A percentile compares a stretch with the other conserved stretches of the same genome.
Conservation (phyloP, 257 asterid genomes). For the Ligustrum vulgare region DNA sequence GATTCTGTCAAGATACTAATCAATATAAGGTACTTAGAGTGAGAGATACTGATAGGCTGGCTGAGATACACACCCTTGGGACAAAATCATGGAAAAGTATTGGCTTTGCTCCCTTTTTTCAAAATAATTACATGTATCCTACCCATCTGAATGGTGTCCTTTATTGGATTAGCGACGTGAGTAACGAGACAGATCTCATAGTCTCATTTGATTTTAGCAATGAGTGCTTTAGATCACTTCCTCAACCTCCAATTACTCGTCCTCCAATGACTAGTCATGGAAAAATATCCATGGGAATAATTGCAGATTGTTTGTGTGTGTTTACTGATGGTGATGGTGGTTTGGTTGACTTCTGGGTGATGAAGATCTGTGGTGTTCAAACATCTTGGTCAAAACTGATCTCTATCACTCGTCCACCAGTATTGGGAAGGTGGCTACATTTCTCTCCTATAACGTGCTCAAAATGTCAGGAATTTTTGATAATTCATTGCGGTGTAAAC, state of each 20-base stretch:
- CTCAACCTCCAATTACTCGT: no score
- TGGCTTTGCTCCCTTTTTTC: not conserved
- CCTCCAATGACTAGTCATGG: no score
- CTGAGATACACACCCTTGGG: constrained; percentile 1
- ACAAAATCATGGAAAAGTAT: not conserved
- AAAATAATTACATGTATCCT: no score
- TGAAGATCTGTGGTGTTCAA: not conserved
- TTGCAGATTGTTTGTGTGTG: not conserved
- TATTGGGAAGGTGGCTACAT: not conserved
- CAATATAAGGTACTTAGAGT: no score
- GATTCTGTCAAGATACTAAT: no score
- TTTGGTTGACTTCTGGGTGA: not conserved
- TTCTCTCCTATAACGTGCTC: no score
- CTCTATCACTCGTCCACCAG: not conserved
- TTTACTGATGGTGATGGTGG: not conserved
- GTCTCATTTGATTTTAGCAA: not conserved
- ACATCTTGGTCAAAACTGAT: not conserved
- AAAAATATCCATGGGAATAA: not conserved
- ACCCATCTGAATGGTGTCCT: not conserved
- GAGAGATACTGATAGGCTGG: not conserved
- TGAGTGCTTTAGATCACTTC: not conserved
- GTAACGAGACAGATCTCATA: not conserved
- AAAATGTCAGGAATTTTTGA: not conserved
- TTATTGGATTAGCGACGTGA: not conserved
- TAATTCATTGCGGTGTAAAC: not conserved